Evolutionary conservation across 208 protist genomes (phyloP).

Genomic region (Acanthamoeba sp.): DNA sequence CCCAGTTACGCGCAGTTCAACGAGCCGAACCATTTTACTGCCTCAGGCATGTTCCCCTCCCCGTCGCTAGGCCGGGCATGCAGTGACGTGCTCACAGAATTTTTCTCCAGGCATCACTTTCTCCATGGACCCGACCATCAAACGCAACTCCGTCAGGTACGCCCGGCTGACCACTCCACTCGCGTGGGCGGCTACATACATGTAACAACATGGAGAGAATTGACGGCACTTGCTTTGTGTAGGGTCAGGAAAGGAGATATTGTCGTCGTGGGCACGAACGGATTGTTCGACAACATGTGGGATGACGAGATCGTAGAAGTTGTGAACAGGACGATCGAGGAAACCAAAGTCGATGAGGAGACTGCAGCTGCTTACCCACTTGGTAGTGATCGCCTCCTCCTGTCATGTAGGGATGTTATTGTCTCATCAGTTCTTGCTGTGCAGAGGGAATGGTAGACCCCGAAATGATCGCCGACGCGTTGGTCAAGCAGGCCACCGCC

Average conservation of each 20-base stretch:
- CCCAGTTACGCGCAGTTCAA: slow-evolving; percentile 56
- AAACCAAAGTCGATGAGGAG: neutral
- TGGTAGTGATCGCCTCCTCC: neutral
- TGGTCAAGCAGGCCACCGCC: slow-evolving; percentile 19
- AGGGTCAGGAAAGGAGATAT: slow-evolving; percentile 39
- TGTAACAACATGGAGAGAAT: neutral
- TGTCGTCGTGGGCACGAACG: slow-evolving; percentile 27
- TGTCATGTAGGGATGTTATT: neutral
- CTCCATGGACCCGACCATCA: slow-evolving; percentile 52
- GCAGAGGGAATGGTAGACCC: slow-evolving; percentile 50
- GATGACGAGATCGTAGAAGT: slow-evolving; percentile 53
- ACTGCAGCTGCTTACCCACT: neutral
- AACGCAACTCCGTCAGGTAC: slow-evolving; percentile 47
- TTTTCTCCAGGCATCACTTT: neutral
- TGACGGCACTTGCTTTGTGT: neutral
- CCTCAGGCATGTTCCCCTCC: neutral
- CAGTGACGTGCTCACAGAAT: neutral
- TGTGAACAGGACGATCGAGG: slow-evolving; percentile 30
- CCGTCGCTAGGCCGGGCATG: neutral
- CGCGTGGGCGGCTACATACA: too few relatives aligned
- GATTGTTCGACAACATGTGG: slow-evolving; percentile 65
- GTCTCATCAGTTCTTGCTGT: neutral
- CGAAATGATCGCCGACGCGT: neutral
- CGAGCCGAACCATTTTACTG: slow-evolving; percentile 11
- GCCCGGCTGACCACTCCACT: neutral